A percentile compares a stretch with the other conserved stretches of the same genome.
These are phyloP conservation scores for Macadamia tetraphylla DNA, from an alignment of 164 flowering plant species.

Conservation along the genomic window DNA sequence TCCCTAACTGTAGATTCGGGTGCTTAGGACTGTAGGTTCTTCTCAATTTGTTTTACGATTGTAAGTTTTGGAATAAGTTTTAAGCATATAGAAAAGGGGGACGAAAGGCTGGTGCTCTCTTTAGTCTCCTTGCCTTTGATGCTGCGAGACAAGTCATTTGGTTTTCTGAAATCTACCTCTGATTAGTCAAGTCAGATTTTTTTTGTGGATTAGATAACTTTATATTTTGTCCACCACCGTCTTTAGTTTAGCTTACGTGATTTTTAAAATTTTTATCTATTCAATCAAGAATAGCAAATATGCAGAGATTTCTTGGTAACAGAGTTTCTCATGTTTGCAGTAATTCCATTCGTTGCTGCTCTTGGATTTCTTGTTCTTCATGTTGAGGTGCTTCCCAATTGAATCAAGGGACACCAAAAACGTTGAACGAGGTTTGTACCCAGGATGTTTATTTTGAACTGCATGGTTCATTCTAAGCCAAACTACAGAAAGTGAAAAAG, in stretches of 20 bases:
- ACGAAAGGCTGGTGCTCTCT: no score
- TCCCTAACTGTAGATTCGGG: no score
- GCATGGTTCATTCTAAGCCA: neutral
- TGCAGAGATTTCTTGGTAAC: neutral
- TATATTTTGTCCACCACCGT: neutral
- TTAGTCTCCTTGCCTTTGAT: no score
- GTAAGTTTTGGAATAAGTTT: no score
- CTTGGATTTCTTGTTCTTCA: conserved; percentile 62
- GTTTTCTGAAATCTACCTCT: no score
- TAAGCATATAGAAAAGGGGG: no score
- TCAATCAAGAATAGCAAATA: neutral
- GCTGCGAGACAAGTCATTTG: no score
- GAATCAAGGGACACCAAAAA: conserved; percentile 81
- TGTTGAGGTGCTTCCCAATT: conserved; percentile 79
- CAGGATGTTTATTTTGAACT: neutral
- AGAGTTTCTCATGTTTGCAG: conserved; percentile 34
- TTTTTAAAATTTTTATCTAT: neutral
- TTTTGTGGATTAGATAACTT: neutral
- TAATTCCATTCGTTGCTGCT: conserved; percentile 66
- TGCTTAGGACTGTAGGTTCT: no score
- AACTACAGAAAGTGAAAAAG: neutral
- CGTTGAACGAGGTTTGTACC: conserved; percentile 60
- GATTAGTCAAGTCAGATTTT: neutral
- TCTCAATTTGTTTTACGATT: no score
- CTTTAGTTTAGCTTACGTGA: neutral